A percentile compares a stretch with the other conserved stretches of the same genome.
These are phyloP conservation scores for Ambrosia artemisiifolia DNA, from an alignment of 129 eudicot species.

Conservation along the genomic window DNA sequence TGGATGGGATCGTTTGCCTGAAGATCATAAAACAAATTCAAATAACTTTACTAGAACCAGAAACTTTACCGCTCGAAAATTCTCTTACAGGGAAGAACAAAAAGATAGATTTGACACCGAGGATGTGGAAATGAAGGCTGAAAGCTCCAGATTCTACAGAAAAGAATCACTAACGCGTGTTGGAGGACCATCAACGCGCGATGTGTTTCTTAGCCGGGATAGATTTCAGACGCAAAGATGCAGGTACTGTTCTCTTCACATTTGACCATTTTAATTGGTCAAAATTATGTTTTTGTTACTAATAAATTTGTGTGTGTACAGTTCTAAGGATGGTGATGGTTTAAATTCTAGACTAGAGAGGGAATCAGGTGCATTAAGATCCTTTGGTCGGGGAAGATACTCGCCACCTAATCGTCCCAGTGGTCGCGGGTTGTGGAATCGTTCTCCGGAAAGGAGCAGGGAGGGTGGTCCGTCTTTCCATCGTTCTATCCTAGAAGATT, in stretches of 20 bases:
- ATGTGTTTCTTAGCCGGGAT: slow-evolving; percentile 22
- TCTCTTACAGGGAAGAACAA: slow-evolving; percentile 22
- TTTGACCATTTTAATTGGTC: neutral
- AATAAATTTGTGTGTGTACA: slow-evolving; percentile 14
- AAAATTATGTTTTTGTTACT: slow-evolving; percentile 1
- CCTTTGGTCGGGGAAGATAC: slow-evolving; percentile 38
- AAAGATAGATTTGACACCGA: slow-evolving; percentile 28
- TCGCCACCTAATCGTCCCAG: slow-evolving; percentile 29
- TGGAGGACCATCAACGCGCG: slow-evolving; percentile 27
- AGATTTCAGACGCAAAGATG: slow-evolving; percentile 21
- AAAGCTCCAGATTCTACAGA: slow-evolving; percentile 24
- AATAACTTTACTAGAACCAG: slow-evolving; percentile 20
- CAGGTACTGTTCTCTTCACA: slow-evolving; percentile 24
- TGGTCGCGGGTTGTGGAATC: slow-evolving; percentile 37
- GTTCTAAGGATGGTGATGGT: slow-evolving; percentile 26
- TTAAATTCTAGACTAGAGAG: slow-evolving; percentile 29
- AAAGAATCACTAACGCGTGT: slow-evolving; percentile 27
- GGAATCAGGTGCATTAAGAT: slow-evolving; percentile 29
- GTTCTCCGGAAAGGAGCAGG: slow-evolving; percentile 33
- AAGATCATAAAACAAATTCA: slow-evolving; percentile 24
- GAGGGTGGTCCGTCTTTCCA: slow-evolving; percentile 28
- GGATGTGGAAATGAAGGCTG: slow-evolving; percentile 22
- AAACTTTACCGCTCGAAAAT: slow-evolving; percentile 19
- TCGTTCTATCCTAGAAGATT: slow-evolving; percentile 25
- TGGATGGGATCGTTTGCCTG: slow-evolving; percentile 30